Base-by-base conservation (phyloP, 208 protist species). In the Leishmania amazonensis region DNA sequence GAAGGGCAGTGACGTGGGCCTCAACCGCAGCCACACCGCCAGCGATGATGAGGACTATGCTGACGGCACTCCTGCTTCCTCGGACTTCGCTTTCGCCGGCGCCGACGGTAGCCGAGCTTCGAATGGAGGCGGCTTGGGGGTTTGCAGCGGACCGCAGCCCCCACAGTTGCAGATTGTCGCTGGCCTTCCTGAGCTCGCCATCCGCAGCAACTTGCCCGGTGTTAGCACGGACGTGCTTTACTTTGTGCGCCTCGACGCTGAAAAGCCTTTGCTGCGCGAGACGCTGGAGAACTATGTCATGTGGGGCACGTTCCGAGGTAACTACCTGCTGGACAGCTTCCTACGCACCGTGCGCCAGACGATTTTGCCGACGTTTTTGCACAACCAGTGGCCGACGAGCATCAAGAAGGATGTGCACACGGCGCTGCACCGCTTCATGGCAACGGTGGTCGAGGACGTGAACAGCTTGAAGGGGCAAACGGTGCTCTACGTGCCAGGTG, bases 351-450 rank as follows among this genome's bases (percentile, higher is more conserved):
- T 98, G 81, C 94, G 94, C 31, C 85, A 89, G 49, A 88, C 97
- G 31, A 89, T 96, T 49, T 89, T 95, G 81, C 96, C 96, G 49
- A 94, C 94, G 67, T 87, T 98, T 51, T 88, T 98, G 68, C 82
- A 86, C 53, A 98, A 98, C 81, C 89, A 90, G 71, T 99, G 98
- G 98, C 98, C 98, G 15, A 98, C 97, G 60, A 98, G 95, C 87
- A 97, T 99, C 71, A 90, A 98, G 87, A 99, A 99, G 85, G 98
- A 99, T 76, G 98, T 99, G 70, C 85, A 94, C 45, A 90, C 93
- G 1, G 87, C 98, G 28, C 81, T 99, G 68, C 98, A 99, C 88
- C 98, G 98, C 76, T 99, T 99, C 88, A 99, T 99, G 97, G 98
- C 99, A 21, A 92, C 85, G 24, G 93, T 99, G 79, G 99, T 98